Evolutionary conservation across 805 yeast species (phyloP).

Genomic region (Priceomyces medius): DNA sequence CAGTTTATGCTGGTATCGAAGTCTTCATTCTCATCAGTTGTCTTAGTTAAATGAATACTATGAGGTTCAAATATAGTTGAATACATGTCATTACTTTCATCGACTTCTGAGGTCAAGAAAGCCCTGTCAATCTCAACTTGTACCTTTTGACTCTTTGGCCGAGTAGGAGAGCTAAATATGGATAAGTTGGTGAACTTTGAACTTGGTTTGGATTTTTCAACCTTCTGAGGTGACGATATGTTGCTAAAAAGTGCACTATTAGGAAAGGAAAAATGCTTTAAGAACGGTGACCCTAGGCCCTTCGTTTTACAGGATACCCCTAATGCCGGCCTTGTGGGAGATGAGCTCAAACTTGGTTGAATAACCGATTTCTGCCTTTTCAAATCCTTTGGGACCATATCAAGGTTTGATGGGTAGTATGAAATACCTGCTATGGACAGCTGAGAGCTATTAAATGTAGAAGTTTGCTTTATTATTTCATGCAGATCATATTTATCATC

Average conservation of each 20-base stretch:
- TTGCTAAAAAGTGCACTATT: background rate
- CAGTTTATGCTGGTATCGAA: background rate
- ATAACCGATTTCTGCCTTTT: background rate
- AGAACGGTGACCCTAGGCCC: slow-evolving; percentile 1
- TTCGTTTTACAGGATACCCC: background rate
- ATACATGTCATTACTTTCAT: slow-evolving; percentile 5
- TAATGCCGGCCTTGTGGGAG: background rate
- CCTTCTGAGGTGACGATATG: slow-evolving; percentile 1
- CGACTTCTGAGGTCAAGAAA: slow-evolving; percentile 19
- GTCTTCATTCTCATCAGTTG: background rate
- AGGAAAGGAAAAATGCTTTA: background rate
- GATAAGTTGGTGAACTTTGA: background rate
- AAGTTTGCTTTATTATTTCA: slow-evolving; percentile 2
- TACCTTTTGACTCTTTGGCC: slow-evolving; percentile 9
- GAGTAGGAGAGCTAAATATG: slow-evolving; percentile 16
- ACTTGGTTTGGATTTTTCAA: background rate
- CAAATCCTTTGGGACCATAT: background rate
- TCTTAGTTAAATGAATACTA: background rate
- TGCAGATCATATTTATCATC: background rate
- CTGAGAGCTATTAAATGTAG: background rate
- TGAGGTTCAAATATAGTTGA: slow-evolving; percentile 1
- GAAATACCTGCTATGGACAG: background rate
- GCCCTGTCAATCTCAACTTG: slow-evolving; percentile 21
- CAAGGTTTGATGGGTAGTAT: background rate
- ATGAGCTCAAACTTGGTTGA: background rate